These are phyloP conservation scores for Mycena vulgaris DNA, from an alignment of 768 basidiomycete genomes.

Conservation along the genomic window DNA sequence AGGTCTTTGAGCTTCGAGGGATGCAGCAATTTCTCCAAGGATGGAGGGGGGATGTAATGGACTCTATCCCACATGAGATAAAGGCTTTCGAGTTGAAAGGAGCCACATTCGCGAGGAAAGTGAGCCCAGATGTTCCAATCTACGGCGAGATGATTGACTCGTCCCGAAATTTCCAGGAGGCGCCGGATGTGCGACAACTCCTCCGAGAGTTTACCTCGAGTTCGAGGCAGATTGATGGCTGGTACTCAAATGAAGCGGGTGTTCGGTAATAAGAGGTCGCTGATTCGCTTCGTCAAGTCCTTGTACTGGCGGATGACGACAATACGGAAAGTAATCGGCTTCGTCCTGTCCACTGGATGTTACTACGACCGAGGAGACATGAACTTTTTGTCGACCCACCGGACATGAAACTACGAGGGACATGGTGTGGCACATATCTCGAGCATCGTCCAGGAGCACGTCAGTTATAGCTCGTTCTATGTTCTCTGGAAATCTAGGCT, in stretches of 20 bases:
- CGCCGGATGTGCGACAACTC: background rate
- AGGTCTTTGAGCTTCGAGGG: slow-evolving; percentile 7
- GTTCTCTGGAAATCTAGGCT: slow-evolving; percentile 12
- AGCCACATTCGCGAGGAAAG: background rate
- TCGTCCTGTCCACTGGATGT: slow-evolving; percentile 3
- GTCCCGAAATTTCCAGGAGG: background rate
- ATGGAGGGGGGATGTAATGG: background rate
- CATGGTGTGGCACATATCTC: slow-evolving; percentile 11
- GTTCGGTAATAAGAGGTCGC: background rate
- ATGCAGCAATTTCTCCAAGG: background rate
- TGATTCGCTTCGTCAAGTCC: slow-evolving; percentile 2
- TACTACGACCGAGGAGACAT: no score
- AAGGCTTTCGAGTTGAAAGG: slow-evolving; percentile 6
- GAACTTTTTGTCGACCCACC: background rate
- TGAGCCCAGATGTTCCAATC: slow-evolving; percentile 15
- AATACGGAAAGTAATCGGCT: background rate
- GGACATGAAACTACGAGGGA: slow-evolving; percentile 11
- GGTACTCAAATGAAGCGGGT: background rate
- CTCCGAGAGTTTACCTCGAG: background rate
- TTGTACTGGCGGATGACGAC: slow-evolving; percentile 2
- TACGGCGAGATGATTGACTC: slow-evolving; percentile 1
- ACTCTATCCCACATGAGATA: slow-evolving; percentile 16
- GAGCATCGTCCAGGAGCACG: background rate
- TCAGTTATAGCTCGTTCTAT: slow-evolving; percentile 12
- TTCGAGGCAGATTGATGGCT: background rate